phyloP scores from a whole-genome alignment of 306 rosid genomes.

The Trichosanthes cucumerina region DNA sequence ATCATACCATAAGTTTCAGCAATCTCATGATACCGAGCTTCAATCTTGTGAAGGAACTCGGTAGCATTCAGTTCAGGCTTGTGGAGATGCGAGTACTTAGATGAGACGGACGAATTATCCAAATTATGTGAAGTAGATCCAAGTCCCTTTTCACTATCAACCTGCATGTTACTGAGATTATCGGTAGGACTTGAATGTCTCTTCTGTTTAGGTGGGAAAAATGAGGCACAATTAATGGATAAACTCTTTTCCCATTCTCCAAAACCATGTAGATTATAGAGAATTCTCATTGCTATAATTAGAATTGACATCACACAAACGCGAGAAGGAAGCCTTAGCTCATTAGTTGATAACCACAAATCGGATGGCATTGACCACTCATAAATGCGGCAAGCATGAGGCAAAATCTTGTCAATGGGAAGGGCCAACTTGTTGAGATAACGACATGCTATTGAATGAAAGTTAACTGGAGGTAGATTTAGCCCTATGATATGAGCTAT shows the following conservation, averaged over 20 bases:
- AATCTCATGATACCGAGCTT: constrained; percentile 43
- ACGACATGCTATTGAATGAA: constrained; percentile 54
- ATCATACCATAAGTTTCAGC: constrained; percentile 38
- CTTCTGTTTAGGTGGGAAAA: constrained; percentile 8
- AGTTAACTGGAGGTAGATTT: constrained; percentile 79
- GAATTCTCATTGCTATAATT: constrained; percentile 63
- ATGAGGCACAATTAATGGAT: constrained; percentile 21
- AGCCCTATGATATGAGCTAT: constrained; percentile 63
- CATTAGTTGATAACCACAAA: constrained; percentile 59
- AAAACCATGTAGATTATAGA: constrained; percentile 62
- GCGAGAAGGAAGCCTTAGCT: constrained; percentile 67
- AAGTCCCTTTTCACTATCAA: constrained; percentile 16
- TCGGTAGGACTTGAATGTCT: constrained; percentile 4
- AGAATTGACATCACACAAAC: constrained; percentile 73
- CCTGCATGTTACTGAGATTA: constrained; percentile 6
- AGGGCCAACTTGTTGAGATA: constrained; percentile 49
- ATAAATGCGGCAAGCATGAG: constrained; percentile 47
- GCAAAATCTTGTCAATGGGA: constrained; percentile 54
- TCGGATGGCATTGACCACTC: constrained; percentile 83
- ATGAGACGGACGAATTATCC: constrained; percentile 16
- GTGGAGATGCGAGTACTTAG: constrained; percentile 17
- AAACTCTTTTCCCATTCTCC: constrained; percentile 86
- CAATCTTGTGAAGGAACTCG: constrained; percentile 49
- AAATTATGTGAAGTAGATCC: constrained; percentile 14
- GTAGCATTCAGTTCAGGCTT: constrained; percentile 33